Conservation (phyloP, 1,284 basidiomycete species). For the Leccinum insolens region DNA sequence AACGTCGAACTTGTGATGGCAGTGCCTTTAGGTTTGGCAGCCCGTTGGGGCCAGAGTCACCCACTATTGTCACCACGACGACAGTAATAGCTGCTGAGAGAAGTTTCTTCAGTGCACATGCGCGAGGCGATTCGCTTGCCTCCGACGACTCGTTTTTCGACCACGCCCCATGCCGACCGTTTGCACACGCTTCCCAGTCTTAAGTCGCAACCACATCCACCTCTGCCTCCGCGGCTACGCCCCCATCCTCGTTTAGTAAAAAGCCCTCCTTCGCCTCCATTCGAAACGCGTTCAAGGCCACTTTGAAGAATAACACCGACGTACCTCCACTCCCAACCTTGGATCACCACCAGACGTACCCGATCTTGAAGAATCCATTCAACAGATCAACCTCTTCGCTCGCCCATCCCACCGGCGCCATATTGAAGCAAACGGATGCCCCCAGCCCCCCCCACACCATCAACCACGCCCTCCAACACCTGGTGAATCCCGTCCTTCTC, state of each 20-base stretch:
- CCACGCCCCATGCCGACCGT: constrained; percentile 53
- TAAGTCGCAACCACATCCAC: constrained; percentile 58
- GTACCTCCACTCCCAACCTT: constrained; percentile 68
- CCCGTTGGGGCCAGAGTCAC: constrained; percentile 64
- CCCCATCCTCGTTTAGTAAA: constrained; percentile 65
- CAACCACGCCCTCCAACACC: constrained; percentile 64
- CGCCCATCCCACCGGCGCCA: constrained; percentile 39
- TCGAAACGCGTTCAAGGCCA: constrained; percentile 85
- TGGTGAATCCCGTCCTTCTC: constrained; percentile 47
- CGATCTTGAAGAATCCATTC: constrained; percentile 76
- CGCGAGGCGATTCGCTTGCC: constrained; percentile 73
- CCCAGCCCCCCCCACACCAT: constrained; percentile 41
- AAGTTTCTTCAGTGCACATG: constrained; percentile 62
- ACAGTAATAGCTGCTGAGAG: constrained; percentile 57
- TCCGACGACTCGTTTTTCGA: constrained; percentile 71
- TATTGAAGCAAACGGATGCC: constrained; percentile 39
- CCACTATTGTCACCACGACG: constrained; percentile 46
- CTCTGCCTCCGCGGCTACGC: constrained; percentile 24
- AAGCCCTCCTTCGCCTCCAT: constrained; percentile 87
- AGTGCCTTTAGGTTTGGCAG: constrained; percentile 44
- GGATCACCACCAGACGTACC: constrained; percentile 63
- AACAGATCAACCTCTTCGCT: constrained; percentile 79
- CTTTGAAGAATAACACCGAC: constrained; percentile 53
- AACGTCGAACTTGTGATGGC: constrained; percentile 32
- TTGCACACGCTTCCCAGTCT: constrained; percentile 46